Percentiles rank a stretch among this genome's conserved stretches.
phyloP scores from a whole-genome alignment of 805 yeast species.

The Yarrowia keelungensis region DNA sequence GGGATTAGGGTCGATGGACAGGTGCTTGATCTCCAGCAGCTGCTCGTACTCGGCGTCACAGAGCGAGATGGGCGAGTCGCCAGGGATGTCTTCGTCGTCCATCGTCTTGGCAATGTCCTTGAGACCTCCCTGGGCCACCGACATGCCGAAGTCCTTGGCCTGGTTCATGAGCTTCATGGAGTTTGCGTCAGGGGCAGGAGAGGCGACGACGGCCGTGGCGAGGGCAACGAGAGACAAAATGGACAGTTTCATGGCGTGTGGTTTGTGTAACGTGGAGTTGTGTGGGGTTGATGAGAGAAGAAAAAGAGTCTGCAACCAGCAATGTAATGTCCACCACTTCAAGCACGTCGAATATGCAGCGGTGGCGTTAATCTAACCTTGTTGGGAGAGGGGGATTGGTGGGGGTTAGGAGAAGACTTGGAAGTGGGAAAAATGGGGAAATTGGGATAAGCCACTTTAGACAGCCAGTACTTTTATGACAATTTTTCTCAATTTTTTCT shows the following conservation, averaged over 20 bases:
- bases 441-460: too few species aligned
- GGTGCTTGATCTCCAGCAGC: slow-evolving; percentile 63
- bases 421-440: too few species aligned
- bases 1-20: slow-evolving; percentile 81
- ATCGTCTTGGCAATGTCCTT: slow-evolving; percentile 34
- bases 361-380: slow-evolving; percentile 27
- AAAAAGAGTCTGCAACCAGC: not conserved
- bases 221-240: not conserved
- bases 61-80: slow-evolving; percentile 80
- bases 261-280: not conserved
- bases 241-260: slow-evolving; percentile 18
- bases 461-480: too few species aligned
- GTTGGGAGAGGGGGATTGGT: not conserved
- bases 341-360: slow-evolving; percentile 22
- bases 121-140: slow-evolving; percentile 33
- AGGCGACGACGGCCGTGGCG: slow-evolving; percentile 2
- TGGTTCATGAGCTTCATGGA: slow-evolving; percentile 31
- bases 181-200: slow-evolving; percentile 31
- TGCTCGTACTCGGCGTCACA: slow-evolving; percentile 76
- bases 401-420: not conserved
- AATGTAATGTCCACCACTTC: not conserved
- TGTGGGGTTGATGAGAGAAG: not conserved
- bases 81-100: slow-evolving; percentile 62
- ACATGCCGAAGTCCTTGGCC: slow-evolving; percentile 32
- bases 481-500: too few species aligned